These are phyloP conservation scores for Flaveria trinervia DNA, from an alignment of 129 eudicot genomes.

Conservation along the genomic window DNA sequence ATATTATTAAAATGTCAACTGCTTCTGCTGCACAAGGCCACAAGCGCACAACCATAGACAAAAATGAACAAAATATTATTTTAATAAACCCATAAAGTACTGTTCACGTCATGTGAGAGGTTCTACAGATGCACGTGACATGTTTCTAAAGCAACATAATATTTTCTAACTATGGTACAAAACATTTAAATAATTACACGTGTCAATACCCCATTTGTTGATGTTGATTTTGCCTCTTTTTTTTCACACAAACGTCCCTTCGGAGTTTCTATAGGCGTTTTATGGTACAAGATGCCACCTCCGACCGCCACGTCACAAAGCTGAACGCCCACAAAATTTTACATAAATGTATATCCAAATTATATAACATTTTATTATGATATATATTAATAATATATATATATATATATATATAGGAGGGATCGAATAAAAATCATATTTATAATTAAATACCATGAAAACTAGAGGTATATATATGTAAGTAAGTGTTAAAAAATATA, in stretches of 20 bases:
- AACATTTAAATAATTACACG: constrained; percentile 11
- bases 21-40: not conserved
- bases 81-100: constrained; percentile 9
- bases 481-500: too few relatives aligned
- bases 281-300: constrained; percentile 28
- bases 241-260: constrained; percentile 29
- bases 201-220: constrained; percentile 24
- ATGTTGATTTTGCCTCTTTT: not conserved
- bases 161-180: not conserved
- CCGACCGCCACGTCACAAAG: constrained; percentile 38
- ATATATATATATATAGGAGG: too few relatives aligned
- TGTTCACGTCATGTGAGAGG: constrained; percentile 32
- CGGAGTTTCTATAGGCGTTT: constrained; percentile 26
- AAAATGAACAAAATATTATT: not conserved
- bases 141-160: constrained; percentile 23
- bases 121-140: constrained; percentile 26
- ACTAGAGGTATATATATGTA: too few relatives aligned
- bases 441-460: too few relatives aligned
- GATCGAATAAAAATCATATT: too few relatives aligned
- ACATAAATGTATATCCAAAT: not conserved
- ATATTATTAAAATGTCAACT: not conserved
- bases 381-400: too few relatives aligned
- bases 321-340: constrained; percentile 18
- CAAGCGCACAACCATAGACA: too few relatives aligned
- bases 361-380: too few relatives aligned